A percentile compares a stretch with the other conserved stretches of the same genome.
Conservation (phyloP, 2,329 filamentous ascomycete species). For the Calonectria hawksworthii region DNA sequence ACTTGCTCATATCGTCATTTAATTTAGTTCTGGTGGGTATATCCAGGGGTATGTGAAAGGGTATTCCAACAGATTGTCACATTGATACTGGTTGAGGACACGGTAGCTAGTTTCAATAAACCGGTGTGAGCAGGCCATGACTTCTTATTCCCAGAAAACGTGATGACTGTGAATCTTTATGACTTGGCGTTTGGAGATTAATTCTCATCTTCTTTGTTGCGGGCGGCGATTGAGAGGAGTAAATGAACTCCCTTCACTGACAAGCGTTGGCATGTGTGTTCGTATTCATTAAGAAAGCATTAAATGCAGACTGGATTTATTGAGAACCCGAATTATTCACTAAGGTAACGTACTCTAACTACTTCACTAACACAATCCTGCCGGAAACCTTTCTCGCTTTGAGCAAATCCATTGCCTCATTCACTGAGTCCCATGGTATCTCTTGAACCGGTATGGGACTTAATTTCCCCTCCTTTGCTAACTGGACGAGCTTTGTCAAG, state of each 20-base stretch:
- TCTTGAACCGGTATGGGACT: constrained; percentile 15
- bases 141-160: background rate
- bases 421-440: constrained; percentile 27
- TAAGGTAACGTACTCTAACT: background rate
- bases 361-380: constrained; percentile 19
- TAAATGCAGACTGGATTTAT: background rate
- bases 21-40: background rate
- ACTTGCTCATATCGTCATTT: background rate
- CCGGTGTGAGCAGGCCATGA: background rate
- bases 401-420: constrained; percentile 29
- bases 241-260: too few species aligned
- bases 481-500: constrained; percentile 10
- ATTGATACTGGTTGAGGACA: background rate
- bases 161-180: background rate
- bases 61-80: background rate
- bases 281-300: background rate
- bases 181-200: background rate
- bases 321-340: background rate
- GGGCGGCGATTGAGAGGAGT: too few species aligned
- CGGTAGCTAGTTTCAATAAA: background rate
- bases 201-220: background rate
- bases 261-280: background rate
- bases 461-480: constrained; percentile 24
- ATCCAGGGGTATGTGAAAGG: too few species aligned
- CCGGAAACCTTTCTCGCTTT: constrained; percentile 20